These are phyloP conservation scores for Lonicera japonica DNA, from an alignment of 129 eudicot genomes.

Conservation along the genomic window DNA sequence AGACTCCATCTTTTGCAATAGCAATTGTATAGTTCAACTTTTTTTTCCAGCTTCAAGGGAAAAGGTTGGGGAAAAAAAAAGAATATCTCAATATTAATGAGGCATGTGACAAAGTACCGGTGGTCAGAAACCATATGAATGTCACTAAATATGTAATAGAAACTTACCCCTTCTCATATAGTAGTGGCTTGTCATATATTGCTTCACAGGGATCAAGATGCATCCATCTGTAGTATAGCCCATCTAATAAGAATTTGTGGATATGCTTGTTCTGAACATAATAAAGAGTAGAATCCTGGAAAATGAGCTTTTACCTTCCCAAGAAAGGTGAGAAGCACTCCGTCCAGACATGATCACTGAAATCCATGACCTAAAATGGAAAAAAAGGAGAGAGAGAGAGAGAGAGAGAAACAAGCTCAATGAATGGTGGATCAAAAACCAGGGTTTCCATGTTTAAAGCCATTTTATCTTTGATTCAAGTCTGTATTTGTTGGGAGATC, in stretches of 20 bases:
- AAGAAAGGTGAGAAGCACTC: conserved; percentile 73
- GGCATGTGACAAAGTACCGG: not conserved
- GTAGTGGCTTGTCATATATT: conserved; percentile 81
- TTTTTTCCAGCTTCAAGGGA: conserved; percentile 67
- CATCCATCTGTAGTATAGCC: conserved; percentile 73
- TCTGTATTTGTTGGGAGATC: no score
- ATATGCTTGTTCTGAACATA: conserved; percentile 3
- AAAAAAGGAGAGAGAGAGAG: not conserved
- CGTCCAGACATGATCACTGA: conserved; percentile 95
- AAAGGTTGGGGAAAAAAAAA: not conserved
- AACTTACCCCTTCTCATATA: conserved; percentile 89
- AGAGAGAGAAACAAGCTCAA: no score
- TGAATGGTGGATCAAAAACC: no score
- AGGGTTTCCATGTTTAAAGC: no score
- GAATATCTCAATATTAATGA: not conserved
- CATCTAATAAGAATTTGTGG: conserved; percentile 6
- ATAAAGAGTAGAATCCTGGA: conserved; percentile 2
- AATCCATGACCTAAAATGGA: conserved; percentile 55
- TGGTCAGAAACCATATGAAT: not conserved
- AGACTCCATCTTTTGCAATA: conserved; percentile 77
- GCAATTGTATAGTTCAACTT: conserved; percentile 70
- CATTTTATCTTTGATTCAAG: no score
- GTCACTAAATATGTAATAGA: conserved; percentile 2
- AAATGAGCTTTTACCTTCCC: conserved; percentile 57
- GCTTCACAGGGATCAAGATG: conserved; percentile 99